Evolutionary conservation across 208 protist genomes (phyloP).

Genomic region (Leishmania gerbilli): DNA sequence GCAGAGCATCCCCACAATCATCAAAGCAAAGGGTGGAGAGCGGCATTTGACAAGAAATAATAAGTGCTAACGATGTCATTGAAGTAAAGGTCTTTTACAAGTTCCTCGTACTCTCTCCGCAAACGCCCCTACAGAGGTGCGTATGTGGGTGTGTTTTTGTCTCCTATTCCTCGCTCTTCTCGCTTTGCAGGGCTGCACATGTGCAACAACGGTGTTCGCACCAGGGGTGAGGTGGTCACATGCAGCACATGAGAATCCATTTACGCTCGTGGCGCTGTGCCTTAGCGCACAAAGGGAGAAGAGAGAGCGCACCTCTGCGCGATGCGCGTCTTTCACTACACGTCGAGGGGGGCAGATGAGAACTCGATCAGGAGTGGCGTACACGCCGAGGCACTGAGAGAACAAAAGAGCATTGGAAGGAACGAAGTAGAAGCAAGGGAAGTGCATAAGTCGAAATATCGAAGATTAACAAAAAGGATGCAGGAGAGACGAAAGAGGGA

Average conservation of each 20-base stretch:
- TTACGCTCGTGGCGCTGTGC: neutral
- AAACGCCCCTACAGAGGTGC: neutral
- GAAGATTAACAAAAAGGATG: neutral
- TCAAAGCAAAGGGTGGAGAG: neutral
- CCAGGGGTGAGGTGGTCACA: neutral
- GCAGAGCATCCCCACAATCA: neutral
- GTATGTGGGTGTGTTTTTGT: neutral
- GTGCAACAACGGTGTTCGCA: neutral
- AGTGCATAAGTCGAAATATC: neutral
- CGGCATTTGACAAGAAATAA: neutral
- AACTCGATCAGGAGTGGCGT: neutral
- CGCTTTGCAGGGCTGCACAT: neutral
- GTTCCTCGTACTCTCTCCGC: neutral
- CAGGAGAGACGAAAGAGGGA: neutral
- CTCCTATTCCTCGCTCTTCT: neutral
- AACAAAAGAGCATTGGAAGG: neutral
- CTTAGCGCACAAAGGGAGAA: neutral
- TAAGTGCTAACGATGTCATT: constrained; percentile 3
- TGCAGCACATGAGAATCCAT: neutral
- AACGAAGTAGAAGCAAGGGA: neutral
- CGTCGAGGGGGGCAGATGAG: neutral
- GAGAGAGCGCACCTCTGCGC: neutral
- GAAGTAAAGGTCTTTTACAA: neutral
- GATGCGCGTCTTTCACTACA: neutral
- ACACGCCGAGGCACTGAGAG: neutral